phyloP scores from a whole-genome alignment of 202 grass and related monocot species.

The Elaeis oleifera region DNA sequence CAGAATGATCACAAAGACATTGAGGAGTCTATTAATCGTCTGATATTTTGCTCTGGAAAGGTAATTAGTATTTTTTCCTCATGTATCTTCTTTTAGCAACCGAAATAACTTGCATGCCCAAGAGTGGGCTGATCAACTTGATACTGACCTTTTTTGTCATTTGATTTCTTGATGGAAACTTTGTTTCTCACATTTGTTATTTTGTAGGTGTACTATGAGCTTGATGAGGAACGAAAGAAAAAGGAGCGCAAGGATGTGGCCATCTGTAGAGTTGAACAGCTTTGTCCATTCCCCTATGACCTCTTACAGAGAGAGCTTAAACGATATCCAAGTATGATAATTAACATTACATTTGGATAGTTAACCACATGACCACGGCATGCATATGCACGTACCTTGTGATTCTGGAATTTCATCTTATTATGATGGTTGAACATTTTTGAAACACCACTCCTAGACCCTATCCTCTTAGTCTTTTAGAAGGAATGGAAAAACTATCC shows the following conservation, averaged over 20 bases:
- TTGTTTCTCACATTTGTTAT: conserved; percentile 4
- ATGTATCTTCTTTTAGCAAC: conserved; percentile 7
- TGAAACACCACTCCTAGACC: too few species aligned
- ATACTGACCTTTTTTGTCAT: too few species aligned
- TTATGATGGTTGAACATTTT: too few species aligned
- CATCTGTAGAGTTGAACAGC: conserved; percentile 78
- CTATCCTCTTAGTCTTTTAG: too few species aligned
- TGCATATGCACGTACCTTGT: conserved; percentile 4
- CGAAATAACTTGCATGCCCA: too few species aligned
- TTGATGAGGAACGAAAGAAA: conserved; percentile 80
- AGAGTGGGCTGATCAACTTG: too few species aligned
- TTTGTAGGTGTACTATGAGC: conserved; percentile 84
- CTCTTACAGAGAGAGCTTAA: conserved; percentile 84
- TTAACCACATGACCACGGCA: too few species aligned
- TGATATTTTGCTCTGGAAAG: conserved; percentile 87
- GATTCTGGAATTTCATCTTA: not conserved
- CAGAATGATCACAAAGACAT: conserved; percentile 59
- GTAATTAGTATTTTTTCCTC: conserved; percentile 20
- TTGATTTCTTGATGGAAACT: too few species aligned
- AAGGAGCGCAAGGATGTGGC: conserved; percentile 51
- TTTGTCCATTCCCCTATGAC: conserved; percentile 73
- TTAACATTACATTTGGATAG: conserved; percentile 4
- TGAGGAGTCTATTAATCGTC: conserved; percentile 62
- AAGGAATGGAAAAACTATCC: too few species aligned
- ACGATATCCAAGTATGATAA: conserved; percentile 74